These are phyloP conservation scores for Brachypodium distachyon DNA, from an alignment of 202 grass and related monocot species.

Conservation along the genomic window DNA sequence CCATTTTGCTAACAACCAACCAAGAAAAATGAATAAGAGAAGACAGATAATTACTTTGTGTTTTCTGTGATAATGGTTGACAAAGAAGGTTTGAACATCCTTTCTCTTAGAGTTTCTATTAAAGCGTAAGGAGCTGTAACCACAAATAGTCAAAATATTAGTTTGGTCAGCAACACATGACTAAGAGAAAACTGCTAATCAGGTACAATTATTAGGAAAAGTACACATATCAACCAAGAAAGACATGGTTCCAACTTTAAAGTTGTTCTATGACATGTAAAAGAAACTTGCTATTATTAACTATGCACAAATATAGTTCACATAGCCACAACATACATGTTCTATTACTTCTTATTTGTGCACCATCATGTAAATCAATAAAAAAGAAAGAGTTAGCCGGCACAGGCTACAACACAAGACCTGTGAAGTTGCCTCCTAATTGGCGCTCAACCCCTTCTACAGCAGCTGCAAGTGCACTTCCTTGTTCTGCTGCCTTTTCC, in stretches of 20 bases:
- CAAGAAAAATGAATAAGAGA: constrained; percentile 5
- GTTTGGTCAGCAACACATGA: neutral
- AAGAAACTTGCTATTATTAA: constrained; percentile 1
- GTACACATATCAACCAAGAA: neutral
- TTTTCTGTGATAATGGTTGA: constrained; percentile 72
- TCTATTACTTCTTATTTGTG: neutral
- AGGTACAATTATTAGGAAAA: neutral
- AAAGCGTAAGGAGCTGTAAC: constrained; percentile 61
- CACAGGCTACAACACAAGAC: constrained; percentile 20
- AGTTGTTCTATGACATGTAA: neutral
- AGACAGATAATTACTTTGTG: constrained; percentile 57
- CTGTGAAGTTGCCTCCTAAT: constrained; percentile 50
- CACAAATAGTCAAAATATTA: constrained; percentile 15
- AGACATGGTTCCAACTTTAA: neutral
- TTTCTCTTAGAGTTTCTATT: constrained; percentile 73
- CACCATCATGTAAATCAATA: neutral
- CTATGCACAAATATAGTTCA: neutral
- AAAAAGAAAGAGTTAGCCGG: neutral
- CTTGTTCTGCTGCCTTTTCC: constrained; percentile 84
- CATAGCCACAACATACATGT: neutral
- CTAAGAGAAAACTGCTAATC: neutral
- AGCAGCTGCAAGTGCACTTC: constrained; percentile 72
- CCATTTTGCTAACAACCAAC: neutral
- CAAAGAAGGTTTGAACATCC: constrained; percentile 87
- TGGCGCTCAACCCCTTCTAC: constrained; percentile 73